Evolutionary conservation across 2,329 filamentous ascomycete species (phyloP), one percentile per base, ranked within the genome.

Genomic region (Leptosphaerulina australis): DNA sequence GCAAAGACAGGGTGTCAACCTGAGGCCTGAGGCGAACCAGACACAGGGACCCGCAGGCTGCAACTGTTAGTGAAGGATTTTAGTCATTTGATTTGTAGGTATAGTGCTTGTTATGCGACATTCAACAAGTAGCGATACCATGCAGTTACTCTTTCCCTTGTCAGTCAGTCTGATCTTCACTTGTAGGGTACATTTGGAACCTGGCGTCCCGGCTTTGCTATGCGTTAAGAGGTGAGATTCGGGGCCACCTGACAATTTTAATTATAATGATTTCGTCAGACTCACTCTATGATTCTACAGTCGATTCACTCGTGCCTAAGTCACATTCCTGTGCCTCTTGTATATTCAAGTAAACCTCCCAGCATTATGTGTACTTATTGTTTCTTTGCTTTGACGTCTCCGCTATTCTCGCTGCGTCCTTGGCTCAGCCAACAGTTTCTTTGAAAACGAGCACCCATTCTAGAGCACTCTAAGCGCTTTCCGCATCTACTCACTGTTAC

Each of bases 1-100:
- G 50, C 83, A 81, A 58, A 80, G 82, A 59, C 78, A 81, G 49
- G 86, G 86, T 44, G 87, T 90, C 28, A 85, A 89, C 71, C 76
- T 90, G 58, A 81, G 85, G 62, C 82, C 82, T 26, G 81, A 86
- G 68, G 77, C 83, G 45, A 79, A 84, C 48, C 63, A 68, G 59
- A 84, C 84, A 48, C 81, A 85, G 69, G 79, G 79, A 44, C 80
- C 79, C 15, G 80, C 78, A 52, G 78, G 79, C 36, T 89, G 86
- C 77, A 83, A 84, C 67, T 88, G 86, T 72, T 89, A 80, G 76
- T 64, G 31, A 15, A 31, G 5, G 22, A 12, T 14, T 20, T 43
- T 17, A 26, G 25, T 38, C 10, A 33, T 40, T 59, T 36, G 33
- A 24, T 47, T 44, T 53, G 53, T 53, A 51, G 46, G 45, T 46